These are phyloP conservation scores for Ceratocystis smalleyi DNA, from an alignment of 2,329 filamentous ascomycete genomes.

Conservation along the genomic window DNA sequence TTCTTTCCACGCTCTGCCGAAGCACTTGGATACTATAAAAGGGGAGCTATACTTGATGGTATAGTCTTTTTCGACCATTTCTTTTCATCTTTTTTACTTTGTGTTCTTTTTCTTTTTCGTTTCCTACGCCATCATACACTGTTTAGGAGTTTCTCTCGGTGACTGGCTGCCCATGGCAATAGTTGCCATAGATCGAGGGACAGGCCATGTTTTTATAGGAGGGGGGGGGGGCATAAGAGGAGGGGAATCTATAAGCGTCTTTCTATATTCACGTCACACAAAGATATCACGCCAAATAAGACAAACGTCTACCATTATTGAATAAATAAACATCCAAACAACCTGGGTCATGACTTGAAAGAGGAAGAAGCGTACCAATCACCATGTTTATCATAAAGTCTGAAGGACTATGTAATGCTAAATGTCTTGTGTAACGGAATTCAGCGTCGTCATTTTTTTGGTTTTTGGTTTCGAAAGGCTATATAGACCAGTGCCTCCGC, in stretches of 20 bases:
- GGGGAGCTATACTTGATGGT: constrained; percentile 7
- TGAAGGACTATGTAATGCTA: not conserved
- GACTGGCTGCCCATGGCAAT: not conserved
- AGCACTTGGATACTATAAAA: constrained; percentile 17
- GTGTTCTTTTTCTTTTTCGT: constrained; percentile 3
- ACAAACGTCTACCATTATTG: not conserved
- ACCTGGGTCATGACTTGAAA: not conserved
- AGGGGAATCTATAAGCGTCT: not conserved
- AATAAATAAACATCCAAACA: not conserved
- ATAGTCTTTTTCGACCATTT: not conserved
- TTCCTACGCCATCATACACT: not conserved
- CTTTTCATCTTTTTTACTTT: not conserved
- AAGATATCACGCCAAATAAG: not conserved
- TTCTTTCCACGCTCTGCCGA: constrained; percentile 17
- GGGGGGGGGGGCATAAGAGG: not conserved
- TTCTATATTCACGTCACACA: not conserved
- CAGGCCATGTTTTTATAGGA: not conserved
- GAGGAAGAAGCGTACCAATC: not conserved
- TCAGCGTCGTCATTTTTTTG: not conserved
- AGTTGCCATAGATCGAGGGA: not conserved
- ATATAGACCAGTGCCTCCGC: no score
- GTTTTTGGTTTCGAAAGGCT: not conserved
- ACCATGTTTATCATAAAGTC: not conserved
- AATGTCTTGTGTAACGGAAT: not conserved
- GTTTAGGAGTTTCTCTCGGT: not conserved